A percentile compares a stretch with the other conserved stretches of the same genome.
phyloP scores from a whole-genome alignment of 179 eudicot species.

The Vitellaria paradoxa region DNA sequence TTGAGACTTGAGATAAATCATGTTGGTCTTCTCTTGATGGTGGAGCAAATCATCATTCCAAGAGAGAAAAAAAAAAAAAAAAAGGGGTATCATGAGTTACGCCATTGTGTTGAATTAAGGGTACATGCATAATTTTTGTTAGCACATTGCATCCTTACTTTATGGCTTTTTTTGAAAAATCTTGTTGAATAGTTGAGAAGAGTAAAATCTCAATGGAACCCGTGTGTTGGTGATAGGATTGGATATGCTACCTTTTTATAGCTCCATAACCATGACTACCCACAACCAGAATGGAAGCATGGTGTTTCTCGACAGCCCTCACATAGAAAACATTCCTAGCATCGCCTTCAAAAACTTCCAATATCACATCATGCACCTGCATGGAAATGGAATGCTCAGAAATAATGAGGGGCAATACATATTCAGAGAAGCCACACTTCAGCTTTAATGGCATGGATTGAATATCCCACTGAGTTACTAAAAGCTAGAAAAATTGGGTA shows the following conservation, averaged over 20 bases:
- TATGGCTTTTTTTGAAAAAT: background rate
- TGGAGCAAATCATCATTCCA: background rate
- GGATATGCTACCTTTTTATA: constrained; percentile 46
- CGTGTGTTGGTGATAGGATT: background rate
- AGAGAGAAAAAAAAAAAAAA: too few species aligned
- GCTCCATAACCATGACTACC: constrained; percentile 84
- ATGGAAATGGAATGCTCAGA: constrained; percentile 13
- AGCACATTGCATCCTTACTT: too few species aligned
- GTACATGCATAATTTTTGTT: background rate
- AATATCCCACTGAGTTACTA: background rate
- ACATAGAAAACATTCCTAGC: constrained; percentile 66
- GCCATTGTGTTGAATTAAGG: background rate
- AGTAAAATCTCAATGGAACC: background rate
- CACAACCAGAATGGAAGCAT: constrained; percentile 61
- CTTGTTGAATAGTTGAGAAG: too few species aligned
- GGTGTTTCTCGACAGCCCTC: constrained; percentile 71
- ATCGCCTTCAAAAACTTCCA: constrained; percentile 61
- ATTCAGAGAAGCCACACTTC: background rate
- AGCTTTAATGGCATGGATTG: background rate
- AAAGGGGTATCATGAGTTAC: background rate
- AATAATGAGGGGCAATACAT: background rate
- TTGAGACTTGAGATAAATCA: background rate
- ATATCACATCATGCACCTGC: constrained; percentile 50
- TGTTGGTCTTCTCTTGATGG: background rate
- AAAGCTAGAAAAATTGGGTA: background rate